phyloP scores from a whole-genome alignment of 352 stramenopile species.

The Pythium apleroticum region DNA sequence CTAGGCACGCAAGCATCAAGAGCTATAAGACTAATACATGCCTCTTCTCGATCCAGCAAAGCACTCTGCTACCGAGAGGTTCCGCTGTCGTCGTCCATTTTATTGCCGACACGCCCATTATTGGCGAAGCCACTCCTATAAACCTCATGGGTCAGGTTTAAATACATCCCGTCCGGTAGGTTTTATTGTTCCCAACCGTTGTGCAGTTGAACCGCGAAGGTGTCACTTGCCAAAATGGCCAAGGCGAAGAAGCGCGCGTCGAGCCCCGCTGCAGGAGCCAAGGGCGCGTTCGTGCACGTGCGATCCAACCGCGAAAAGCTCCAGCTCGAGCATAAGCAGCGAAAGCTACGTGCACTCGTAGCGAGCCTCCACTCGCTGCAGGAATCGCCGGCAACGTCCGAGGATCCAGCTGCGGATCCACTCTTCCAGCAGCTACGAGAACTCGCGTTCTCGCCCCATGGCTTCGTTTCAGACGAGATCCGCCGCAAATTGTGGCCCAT shows the following conservation, averaged over 20 bases:
- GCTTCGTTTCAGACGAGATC: slow-evolving; percentile 60
- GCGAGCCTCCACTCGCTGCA: slow-evolving; percentile 30
- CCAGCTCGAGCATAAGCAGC: slow-evolving; percentile 53
- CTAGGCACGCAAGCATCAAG: too few relatives aligned
- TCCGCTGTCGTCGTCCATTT: too few relatives aligned
- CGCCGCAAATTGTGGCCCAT: slow-evolving; percentile 63
- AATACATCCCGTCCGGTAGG: not conserved
- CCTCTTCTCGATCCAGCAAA: too few relatives aligned
- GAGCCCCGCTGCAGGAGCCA: not conserved
- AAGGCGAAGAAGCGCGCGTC: slow-evolving; percentile 18
- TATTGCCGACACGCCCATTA: too few relatives aligned
- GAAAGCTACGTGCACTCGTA: slow-evolving; percentile 38
- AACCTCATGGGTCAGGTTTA: not conserved
- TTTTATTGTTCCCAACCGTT: slow-evolving; percentile 6
- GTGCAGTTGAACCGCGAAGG: slow-evolving; percentile 7
- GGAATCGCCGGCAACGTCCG: slow-evolving; percentile 15
- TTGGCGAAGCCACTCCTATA: not conserved
- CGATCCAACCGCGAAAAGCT: slow-evolving; percentile 41
- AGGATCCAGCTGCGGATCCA: slow-evolving; percentile 15
- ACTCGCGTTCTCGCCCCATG: slow-evolving; percentile 53
- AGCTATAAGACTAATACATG: too few relatives aligned
- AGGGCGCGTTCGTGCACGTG: slow-evolving; percentile 4
- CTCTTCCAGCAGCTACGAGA: slow-evolving; percentile 58
- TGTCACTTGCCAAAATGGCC: slow-evolving; percentile 14
- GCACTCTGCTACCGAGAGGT: too few relatives aligned